Evolutionary conservation across 257 asterid genomes (phyloP).

Genomic region (Salvia rosmarinus): DNA sequence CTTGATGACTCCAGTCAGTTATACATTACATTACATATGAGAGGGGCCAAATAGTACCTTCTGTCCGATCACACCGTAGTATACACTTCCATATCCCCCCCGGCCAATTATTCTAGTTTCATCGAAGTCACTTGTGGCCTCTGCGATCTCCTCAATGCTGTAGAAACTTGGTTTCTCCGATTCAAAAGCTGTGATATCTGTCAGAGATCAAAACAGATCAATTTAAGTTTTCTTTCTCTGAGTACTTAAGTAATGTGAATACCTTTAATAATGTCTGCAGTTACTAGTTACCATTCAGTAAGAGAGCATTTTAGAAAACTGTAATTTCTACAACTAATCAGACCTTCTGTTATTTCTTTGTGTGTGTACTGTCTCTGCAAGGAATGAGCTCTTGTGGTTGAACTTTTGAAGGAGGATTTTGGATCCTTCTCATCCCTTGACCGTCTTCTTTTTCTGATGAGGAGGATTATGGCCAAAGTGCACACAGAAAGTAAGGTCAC

Average conservation of each 20-base stretch:
- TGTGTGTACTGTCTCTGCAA: constrained; percentile 43
- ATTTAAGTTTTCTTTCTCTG: not conserved
- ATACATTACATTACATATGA: not conserved
- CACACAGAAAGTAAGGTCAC: constrained; percentile 59
- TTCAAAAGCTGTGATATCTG: constrained; percentile 64
- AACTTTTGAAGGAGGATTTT: constrained; percentile 44
- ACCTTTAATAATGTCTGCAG: no score
- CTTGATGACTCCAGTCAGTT: not conserved
- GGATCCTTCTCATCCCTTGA: constrained; percentile 43
- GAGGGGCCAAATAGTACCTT: constrained; percentile 49
- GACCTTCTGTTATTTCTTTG: constrained; percentile 57
- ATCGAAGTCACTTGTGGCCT: constrained; percentile 70
- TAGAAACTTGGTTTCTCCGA: constrained; percentile 66
- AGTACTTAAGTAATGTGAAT: not conserved
- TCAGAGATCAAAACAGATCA: constrained; percentile 15
- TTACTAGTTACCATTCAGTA: no score
- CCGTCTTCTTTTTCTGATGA: constrained; percentile 43
- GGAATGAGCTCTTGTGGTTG: constrained; percentile 45
- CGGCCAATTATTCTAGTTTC: constrained; percentile 70
- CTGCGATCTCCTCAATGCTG: constrained; percentile 69
- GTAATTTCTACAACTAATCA: constrained; percentile 11
- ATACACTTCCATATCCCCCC: constrained; percentile 90
- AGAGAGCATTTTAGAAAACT: not conserved
- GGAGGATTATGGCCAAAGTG: constrained; percentile 50
- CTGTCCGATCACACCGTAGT: constrained; percentile 57